A percentile compares a stretch with the other conserved stretches of the same genome.
Evolutionary conservation across 2,329 filamentous ascomycete species (phyloP).

Genomic region (Emergomyces orientalis): DNA sequence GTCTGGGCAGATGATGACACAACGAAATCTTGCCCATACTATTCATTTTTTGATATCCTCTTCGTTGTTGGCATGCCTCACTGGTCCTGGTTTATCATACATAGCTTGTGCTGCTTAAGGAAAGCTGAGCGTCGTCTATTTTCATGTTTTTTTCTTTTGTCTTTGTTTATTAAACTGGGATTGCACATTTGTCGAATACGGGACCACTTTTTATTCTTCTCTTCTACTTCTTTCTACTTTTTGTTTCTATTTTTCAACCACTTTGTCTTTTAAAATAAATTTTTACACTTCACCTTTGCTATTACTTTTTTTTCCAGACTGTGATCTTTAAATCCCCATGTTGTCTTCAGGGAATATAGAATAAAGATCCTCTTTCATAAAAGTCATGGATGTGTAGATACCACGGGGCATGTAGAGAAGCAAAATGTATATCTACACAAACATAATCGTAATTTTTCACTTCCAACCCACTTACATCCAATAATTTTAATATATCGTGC

Average conservation of each 20-base stretch:
- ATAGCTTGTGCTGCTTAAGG: neutral
- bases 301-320: neutral
- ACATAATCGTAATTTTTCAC: too few relatives aligned
- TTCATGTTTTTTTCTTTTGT: neutral
- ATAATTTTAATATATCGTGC: too few relatives aligned
- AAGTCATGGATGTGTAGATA: neutral
- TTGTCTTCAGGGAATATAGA: too few relatives aligned
- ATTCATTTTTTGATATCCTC: neutral
- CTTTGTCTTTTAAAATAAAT: neutral
- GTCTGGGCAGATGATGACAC: neutral
- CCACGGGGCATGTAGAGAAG: neutral
- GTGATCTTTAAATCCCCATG: too few relatives aligned
- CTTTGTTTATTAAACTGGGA: neutral
- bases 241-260: neutral
- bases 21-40: neutral
- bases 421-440: too few relatives aligned
- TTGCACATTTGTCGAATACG: conserved; percentile 2
- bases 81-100: neutral
- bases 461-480: too few relatives aligned
- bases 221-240: neutral
- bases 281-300: too few relatives aligned
- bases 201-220: neutral
- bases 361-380: too few relatives aligned
- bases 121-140: neutral
- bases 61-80: neutral